Base-by-base conservation (phyloP, 2,329 filamentous ascomycete species). In the Stromatinia cepivora region DNA sequence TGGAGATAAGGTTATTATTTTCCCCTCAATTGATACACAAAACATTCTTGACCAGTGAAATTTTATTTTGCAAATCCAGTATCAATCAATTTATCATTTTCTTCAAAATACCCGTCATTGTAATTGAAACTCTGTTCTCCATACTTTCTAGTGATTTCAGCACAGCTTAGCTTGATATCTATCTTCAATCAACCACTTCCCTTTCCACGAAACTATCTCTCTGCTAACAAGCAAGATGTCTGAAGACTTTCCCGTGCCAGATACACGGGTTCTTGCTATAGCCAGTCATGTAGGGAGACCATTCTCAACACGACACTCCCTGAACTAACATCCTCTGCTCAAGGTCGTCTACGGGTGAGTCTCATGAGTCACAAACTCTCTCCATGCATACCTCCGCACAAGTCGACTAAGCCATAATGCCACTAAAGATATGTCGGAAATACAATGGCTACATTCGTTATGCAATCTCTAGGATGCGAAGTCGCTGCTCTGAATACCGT, bases 401-500 rank as follows among this genome's bases (percentile, higher is more conserved):
- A 42, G 28, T 45, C 62, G 66, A 70, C 72, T 75, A 72, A 76
- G 69, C 25, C 54, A 28, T 31, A 7, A 57, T 31, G 31, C 50
- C 65, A 52, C 22, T 15, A 53, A 79, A 97, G 95, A 79, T 94
- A 97, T 85, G 95, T 99, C 74, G 95, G 95, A 65, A 99, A 99
- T 80, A 97, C 94, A 77, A 97, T 99, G 84, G 94, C 94, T 54
- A 93, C 93, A 1, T 96, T 97, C 78, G 92, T 94, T 74, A 90
- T 99, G 85, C 94, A 99, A 80, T 91, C 92, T 0, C 82, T 99
- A 64, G 95, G 95, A 61, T 97, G 93, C 78, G 94, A 99, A 77
- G 94, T 97, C 9, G 91, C 93, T 11, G 92, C 93, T 3, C 86
- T 99, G 76, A 97, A 99, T 79, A 99, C 95, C 0, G 95, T 99